These are phyloP conservation scores for Trichosporon sp. DNA, from an alignment of 1,284 basidiomycete species.

Conservation along the genomic window DNA sequence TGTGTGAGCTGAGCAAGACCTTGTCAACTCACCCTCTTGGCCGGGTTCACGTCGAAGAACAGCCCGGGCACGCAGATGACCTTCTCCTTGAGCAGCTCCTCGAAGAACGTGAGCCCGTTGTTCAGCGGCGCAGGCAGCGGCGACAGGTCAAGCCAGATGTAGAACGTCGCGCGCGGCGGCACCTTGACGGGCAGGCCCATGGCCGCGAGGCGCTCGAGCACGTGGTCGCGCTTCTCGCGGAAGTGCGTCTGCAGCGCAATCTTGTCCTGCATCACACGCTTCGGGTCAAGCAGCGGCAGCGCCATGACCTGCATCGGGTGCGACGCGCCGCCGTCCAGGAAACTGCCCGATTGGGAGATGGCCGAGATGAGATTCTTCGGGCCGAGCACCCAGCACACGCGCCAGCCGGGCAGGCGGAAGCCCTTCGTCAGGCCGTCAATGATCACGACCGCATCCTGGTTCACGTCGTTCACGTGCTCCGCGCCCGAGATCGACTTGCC, in stretches of 20 bases:
- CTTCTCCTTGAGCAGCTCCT: constrained; percentile 72
- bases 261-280: constrained; percentile 67
- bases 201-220: constrained; percentile 70
- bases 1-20: constrained; percentile 41
- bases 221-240: constrained; percentile 83
- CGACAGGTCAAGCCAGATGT: constrained; percentile 85
- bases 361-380: constrained; percentile 83
- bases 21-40: constrained; percentile 55
- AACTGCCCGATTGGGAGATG: constrained; percentile 79
- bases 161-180: constrained; percentile 73
- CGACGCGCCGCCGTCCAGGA: constrained; percentile 82
- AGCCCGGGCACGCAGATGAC: constrained; percentile 55
- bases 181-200: constrained; percentile 71
- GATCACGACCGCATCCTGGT: constrained; percentile 74
- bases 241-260: constrained; percentile 80
- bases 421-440: constrained; percentile 92
- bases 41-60: constrained; percentile 83
- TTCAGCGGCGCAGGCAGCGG: constrained; percentile 72
- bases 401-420: constrained; percentile 74
- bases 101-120: constrained; percentile 89
- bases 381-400: constrained; percentile 92
- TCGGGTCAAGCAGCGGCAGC: constrained; percentile 69
- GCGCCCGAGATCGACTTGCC: constrained; percentile 80
- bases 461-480: constrained; percentile 76
- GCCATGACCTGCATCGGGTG: constrained; percentile 87